Base-by-base conservation (phyloP, 768 basidiomycete genomes). In the Boletus barrowsii region DNA sequence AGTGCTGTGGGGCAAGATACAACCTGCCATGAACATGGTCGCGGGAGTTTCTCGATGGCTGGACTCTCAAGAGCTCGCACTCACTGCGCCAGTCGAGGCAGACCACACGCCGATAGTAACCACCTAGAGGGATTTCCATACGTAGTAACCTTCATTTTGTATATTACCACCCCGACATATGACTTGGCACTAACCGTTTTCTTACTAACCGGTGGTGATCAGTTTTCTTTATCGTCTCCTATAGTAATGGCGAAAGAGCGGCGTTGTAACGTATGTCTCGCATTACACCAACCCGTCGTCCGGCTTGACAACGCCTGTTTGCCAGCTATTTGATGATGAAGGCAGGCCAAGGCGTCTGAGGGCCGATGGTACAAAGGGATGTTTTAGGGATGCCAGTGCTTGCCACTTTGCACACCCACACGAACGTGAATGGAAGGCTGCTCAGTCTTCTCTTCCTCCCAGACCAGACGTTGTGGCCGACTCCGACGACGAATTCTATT, bases 361-460 rank as follows among this genome's bases (percentile, higher is more conserved):
- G 44, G 51, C 29, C 29, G 29, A 60, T 17, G 63, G 67, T 3
- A 53, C 49, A 8, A 56, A 11, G 45, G 69, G 69, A 2, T 71
- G 69, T 41, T 13, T 0, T 10, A 61, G 61, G 32, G 57, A 58
- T 41, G 63, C 56, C 41, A 58, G 47, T 39, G 54, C 20, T n/a
- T 71, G 69, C 47, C 45, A n/a, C 39, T 71, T 70, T 30, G 72
- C 47, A 14, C 70, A 71, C 26, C 74, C 74, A 7, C 59, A 60
- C 49, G 67, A 73, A 29, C 66, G 68, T 2, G 57, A 57, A 15
- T 75, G 75, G 75, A 42, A 49, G 47, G 36, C 46, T n/a, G 74
- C 75, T 1, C 46, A 48, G 4, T 26, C 54, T 45, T 71, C 70
- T 43, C 10, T 29, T 26, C 70, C 70, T 35, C 72, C 70, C 11